A percentile compares a stretch with the other conserved stretches of the same genome.
Evolutionary conservation across 2,329 filamentous ascomycete genomes (phyloP).

Genomic region (Basipetospora chlamydospora): DNA sequence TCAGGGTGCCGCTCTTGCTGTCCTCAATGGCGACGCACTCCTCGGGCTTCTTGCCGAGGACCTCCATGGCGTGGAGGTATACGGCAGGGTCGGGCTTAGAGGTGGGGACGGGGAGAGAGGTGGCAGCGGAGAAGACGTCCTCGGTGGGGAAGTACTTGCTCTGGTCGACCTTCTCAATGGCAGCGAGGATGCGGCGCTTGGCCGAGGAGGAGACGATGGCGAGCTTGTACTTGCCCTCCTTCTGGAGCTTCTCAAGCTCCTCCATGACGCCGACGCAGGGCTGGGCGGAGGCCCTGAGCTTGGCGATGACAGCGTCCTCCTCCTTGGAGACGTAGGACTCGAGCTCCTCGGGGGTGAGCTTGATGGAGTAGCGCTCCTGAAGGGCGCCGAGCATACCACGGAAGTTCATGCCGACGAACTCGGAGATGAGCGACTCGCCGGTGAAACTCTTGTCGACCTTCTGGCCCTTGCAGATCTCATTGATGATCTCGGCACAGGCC

Average conservation of each 20-base stretch:
- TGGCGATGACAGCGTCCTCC: slow-evolving; percentile 71
- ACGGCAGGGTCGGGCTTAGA: slow-evolving; percentile 85
- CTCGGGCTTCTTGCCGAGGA: slow-evolving; percentile 53
- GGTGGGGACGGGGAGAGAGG: slow-evolving; percentile 62
- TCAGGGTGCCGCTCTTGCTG: slow-evolving; percentile 70
- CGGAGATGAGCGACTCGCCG: slow-evolving; percentile 60
- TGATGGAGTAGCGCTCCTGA: slow-evolving; percentile 61
- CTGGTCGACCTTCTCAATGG: slow-evolving; percentile 64
- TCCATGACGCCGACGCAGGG: slow-evolving; percentile 56
- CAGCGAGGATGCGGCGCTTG: slow-evolving; percentile 61
- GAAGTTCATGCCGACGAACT: slow-evolving; percentile 92
- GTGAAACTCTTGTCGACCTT: slow-evolving; percentile 56
- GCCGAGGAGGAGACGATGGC: slow-evolving; percentile 74
- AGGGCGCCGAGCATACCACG: slow-evolving; percentile 75
- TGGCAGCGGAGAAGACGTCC: slow-evolving; percentile 69
- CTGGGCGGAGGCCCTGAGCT: slow-evolving; percentile 52
- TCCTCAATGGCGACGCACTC: slow-evolving; percentile 79
- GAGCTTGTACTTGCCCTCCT: slow-evolving; percentile 51
- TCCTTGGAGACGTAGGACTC: slow-evolving; percentile 62
- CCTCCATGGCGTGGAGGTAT: slow-evolving; percentile 64
- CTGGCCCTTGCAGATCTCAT: slow-evolving; percentile 62
- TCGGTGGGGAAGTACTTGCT: slow-evolving; percentile 66
- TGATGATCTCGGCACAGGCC: slow-evolving; percentile 78
- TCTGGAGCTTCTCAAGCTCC: slow-evolving; percentile 49
- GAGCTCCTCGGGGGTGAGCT: slow-evolving; percentile 51